Evolutionary conservation across 805 yeast species (phyloP), one percentile per base, ranked within the genome.

Genomic region (Yamadazyma kitorensis): DNA sequence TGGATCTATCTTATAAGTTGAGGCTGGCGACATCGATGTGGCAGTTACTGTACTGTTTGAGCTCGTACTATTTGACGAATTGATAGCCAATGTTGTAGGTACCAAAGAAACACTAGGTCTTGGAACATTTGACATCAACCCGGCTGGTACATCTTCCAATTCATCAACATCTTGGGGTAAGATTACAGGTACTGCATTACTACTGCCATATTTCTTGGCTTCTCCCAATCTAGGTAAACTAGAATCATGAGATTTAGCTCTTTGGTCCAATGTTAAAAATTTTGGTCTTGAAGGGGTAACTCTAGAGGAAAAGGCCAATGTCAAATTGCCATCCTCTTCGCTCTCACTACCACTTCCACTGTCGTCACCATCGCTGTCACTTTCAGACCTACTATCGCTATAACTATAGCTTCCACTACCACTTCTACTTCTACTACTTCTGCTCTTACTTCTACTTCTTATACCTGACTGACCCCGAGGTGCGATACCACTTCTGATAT

Each of bases 221-320:
- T 17, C 11, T 4, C 12, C 10, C 12, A 25, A 57, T 44, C 28
- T 45, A 2, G 60, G 69, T 27, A 61, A 49, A 40, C 64, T 62
- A n/a, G 71, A 61, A 29, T 65, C 70, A 44, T 67, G 69, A 5
- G 69, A 61, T 40, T 56, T 59, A 6, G 72, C 65, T 17, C 74
- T 45, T 17, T 57, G 54, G 29, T 49, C 48, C 28, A 62, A 40
- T 4, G 55, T 40, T 10, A 66, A 45, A 38, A 62, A 55, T 14
- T 57, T 58, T 1, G 72, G 71, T 17, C 64, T 47, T 5, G 57
- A 40, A 1, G 62, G 64, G 0, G 58, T 55, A 6, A 66, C 54
- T 41, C 67, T 66, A 3, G 73, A 65, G 2, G 67, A 48, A 41
- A 72, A 68, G 17, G 68, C 70, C 24, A 72, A 52, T 1, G 74